Evolutionary conservation across 1,284 basidiomycete genomes (phyloP), one percentile per base, ranked within the genome.

Genomic region (Neonothopanus nambi): DNA sequence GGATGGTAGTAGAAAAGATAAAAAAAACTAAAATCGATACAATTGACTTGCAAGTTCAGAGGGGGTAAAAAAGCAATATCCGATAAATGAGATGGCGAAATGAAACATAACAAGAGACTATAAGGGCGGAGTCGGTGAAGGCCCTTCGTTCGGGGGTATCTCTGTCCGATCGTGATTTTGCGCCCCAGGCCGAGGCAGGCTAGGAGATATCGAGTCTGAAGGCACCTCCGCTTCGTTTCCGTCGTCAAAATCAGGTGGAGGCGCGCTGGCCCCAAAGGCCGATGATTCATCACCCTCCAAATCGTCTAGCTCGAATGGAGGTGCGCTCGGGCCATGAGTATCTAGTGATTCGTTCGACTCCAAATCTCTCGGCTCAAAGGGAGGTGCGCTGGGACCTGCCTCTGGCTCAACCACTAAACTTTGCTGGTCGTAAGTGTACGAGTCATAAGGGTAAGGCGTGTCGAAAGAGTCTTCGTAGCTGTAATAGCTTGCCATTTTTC

Each of bases 371-470:
- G 63, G 30, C 58, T 75, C 78, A 48, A 79, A 76, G 2, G 74
- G 74, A 33, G 77, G 75, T n/a, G 72, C 75, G 49, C 74, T 76
- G 5, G 73, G 74, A 42, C 61, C 74, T 47, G 64, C 55, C 47
- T 71, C 70, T 6, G 68, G 65, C 41, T 71, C 73, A 35, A 67
- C 56, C 7, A 63, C 54, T 35, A 59, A 64, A 52, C 69, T 62
- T 28, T 70, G 72, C 40, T 76, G 72, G 17, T 65, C 64, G 20
- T 50, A 56, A 57, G 71, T 73, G n/a, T 65, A 63, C n/a, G 41
- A 28, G 42, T 35, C 26, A 39, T 46, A 40, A 46, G 35, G 3
- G 20, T 47, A 40, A 8, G 4, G 30, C 4, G 30, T 13, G 8
- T 42, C 54, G 38, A 48, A 56, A n/a, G 69, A 59, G 50, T 76